These are phyloP conservation scores for Globisporangium viniferum DNA, from an alignment of 352 stramenopile species.

Conservation along the genomic window DNA sequence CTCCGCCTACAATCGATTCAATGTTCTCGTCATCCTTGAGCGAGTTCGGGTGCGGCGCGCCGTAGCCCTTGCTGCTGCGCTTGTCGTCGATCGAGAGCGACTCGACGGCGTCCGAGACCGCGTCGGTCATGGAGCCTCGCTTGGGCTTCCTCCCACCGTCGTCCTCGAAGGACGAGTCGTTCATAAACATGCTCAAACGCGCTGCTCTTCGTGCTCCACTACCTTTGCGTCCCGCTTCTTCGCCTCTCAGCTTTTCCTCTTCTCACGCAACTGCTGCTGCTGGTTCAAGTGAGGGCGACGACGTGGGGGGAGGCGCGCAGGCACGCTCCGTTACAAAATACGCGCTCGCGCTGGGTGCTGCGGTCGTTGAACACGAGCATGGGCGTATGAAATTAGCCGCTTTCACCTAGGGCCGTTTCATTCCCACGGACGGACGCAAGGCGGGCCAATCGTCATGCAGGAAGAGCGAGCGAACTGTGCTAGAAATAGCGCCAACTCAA, in stretches of 20 bases:
- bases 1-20: slow-evolving; percentile 43
- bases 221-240: neutral
- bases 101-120: slow-evolving; percentile 57
- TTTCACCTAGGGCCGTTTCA: neutral
- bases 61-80: slow-evolving; percentile 18
- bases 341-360: neutral
- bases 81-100: slow-evolving; percentile 61
- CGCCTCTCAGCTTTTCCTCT: neutral
- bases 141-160: slow-evolving; percentile 30
- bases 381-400: neutral
- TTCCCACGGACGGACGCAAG: neutral
- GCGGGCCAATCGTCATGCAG: neutral
- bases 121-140: slow-evolving; percentile 23
- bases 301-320: neutral
- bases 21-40: slow-evolving; percentile 81
- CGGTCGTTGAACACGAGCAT: neutral
- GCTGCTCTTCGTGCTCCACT: neutral
- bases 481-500: neutral
- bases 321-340: slow-evolving; percentile 9
- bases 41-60: slow-evolving; percentile 64
- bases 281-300: neutral
- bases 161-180: slow-evolving; percentile 72
- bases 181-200: slow-evolving; percentile 74
- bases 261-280: slow-evolving; percentile 2
- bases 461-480: neutral